Evolutionary conservation across 768 basidiomycete species (phyloP), one percentile per base, ranked within the genome.

Genomic region (Saitozyma sp.): DNA sequence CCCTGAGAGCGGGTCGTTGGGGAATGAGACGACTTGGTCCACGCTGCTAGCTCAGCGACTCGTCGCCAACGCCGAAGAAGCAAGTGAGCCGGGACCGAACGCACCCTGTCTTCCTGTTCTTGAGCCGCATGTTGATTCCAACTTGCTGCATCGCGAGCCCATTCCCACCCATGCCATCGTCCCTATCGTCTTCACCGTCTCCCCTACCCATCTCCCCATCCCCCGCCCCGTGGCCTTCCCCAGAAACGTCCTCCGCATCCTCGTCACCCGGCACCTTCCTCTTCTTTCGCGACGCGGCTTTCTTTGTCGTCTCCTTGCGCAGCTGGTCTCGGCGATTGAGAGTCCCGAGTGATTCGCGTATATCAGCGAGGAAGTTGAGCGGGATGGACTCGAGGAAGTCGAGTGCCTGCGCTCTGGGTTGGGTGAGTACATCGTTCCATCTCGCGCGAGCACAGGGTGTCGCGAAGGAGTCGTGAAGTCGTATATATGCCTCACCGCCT

Each of bases 41-140:
- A 51, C 56, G 0, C 68, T 74, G 11, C 7, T 40, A 13, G 11
- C 59, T 60, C 54, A 59, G 58, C 54, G 20, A n/a, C 37, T 37
- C 51, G 17, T 43, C 14, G 39, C 19, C 14, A 42, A 16, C 29
- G 16, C 9, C 9, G 10, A 20, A 19, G 1, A 50, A 7, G 20
- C 48, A 29, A 11, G 19, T 14, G 17, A 41, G 9, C 4, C 19
- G 42, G 41, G 40, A 2, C 6, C 9, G 51, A 13, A 20, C 68
- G 65, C 17, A 73, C 74, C 74, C 74, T 16, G 74, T 75, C 40
- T 54, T 63, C 6, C 73, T 54, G 58, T 68, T 74, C 46, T 50
- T 70, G 37, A 70, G 40, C 6, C 17, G 37, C 55, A 73, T 41
- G 4, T 16, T 61, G 11, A 71, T 58, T 9, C 64, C 64, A 17